phyloP scores from a whole-genome alignment of 2,329 filamentous ascomycete species.

The Neodidymelliopsis sp. region DNA sequence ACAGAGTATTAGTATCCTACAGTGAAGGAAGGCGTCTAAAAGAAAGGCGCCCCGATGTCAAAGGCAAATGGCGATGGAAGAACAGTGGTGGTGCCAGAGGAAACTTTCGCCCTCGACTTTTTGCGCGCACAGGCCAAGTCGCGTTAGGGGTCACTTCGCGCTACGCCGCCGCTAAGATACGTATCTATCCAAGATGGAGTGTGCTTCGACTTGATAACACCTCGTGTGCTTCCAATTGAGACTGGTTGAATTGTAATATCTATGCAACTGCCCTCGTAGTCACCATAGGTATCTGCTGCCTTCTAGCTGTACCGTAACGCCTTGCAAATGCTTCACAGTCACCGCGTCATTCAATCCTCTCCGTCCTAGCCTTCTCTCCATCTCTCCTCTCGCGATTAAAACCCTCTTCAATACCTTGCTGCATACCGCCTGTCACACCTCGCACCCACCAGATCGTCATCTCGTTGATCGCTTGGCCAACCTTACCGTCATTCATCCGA shows the following conservation, averaged over 20 bases:
- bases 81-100: slow-evolving; percentile 3
- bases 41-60: slow-evolving; percentile 12
- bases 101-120: slow-evolving; percentile 19
- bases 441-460: slow-evolving; percentile 68
- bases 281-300: neutral
- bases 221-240: neutral
- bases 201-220: neutral
- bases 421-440: slow-evolving; percentile 70
- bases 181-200: slow-evolving; percentile 1
- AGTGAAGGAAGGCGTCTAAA: slow-evolving; percentile 5
- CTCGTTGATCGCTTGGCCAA: slow-evolving; percentile 66
- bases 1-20: slow-evolving; percentile 1
- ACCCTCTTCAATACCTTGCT: slow-evolving; percentile 67
- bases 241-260: neutral
- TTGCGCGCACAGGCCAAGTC: slow-evolving; percentile 9
- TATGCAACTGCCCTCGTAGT: neutral
- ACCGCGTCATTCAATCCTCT: slow-evolving; percentile 8
- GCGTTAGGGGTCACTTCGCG: slow-evolving; percentile 12
- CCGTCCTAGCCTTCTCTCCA: slow-evolving; percentile 7
- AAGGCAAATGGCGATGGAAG: slow-evolving; percentile 16
- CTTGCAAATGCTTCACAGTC: neutral
- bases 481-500: slow-evolving; percentile 68
- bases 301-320: neutral
- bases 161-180: slow-evolving; percentile 14
- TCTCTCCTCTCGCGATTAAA: slow-evolving; percentile 21